Evolutionary conservation across 2,329 filamentous ascomycete species (phyloP).

Genomic region (Ophiosphaerella narmari): DNA sequence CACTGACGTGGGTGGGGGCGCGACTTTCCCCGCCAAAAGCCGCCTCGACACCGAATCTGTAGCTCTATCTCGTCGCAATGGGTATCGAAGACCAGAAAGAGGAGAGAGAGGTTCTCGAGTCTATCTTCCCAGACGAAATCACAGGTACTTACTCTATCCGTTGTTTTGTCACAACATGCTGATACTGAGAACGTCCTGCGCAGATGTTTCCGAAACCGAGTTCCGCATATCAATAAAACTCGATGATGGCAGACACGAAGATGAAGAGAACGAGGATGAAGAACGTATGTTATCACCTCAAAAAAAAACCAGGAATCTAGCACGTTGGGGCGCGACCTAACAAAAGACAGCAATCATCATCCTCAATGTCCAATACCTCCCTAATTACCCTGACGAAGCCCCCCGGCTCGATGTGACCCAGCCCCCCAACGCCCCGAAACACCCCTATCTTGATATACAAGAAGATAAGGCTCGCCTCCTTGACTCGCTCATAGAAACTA

Average conservation of each 20-base stretch:
- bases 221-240: constrained; percentile 86
- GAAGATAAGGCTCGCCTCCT: constrained; percentile 79
- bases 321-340: constrained; percentile 1
- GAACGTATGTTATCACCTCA: constrained; percentile 50
- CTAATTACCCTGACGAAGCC: constrained; percentile 84
- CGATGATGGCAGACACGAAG: constrained; percentile 63
- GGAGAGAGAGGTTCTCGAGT: constrained; percentile 96
- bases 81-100: constrained; percentile 84
- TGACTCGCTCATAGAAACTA: constrained; percentile 70
- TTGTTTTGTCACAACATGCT: not conserved
- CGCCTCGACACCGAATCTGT: constrained; percentile 15
- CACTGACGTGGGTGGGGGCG: constrained; percentile 26
- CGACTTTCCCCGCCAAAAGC: constrained; percentile 20
- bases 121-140: constrained; percentile 97
- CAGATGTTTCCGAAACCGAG: constrained; percentile 88
- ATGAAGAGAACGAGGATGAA: constrained; percentile 62
- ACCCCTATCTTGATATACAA: constrained; percentile 77
- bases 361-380: constrained; percentile 87
- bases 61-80: constrained; percentile 41
- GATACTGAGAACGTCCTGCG: not conserved
- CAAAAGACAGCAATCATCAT: constrained; percentile 64
- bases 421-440: constrained; percentile 69
- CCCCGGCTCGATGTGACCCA: constrained; percentile 80
- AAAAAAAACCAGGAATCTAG: not conserved
- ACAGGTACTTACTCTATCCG: constrained; percentile 63